Evolutionary conservation across 2,329 filamentous ascomycete genomes (phyloP).

Genomic region (Clonostachys rhizophaga): DNA sequence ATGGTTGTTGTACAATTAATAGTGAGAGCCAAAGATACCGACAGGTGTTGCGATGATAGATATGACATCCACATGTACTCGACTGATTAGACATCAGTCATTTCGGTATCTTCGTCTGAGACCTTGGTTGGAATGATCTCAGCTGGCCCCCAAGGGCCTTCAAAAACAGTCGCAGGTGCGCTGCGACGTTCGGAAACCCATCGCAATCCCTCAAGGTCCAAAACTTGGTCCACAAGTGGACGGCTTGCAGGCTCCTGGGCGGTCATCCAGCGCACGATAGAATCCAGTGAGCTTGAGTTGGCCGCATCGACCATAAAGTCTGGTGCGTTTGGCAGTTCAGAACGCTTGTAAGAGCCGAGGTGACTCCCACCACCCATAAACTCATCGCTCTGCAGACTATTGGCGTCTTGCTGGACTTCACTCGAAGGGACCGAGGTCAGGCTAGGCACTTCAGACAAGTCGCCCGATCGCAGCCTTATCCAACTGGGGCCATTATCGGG

Average conservation of each 20-base stretch:
- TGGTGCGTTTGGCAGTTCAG: slow-evolving; percentile 60
- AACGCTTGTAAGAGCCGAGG: slow-evolving; percentile 42
- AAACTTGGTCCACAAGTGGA: slow-evolving; percentile 69
- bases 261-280: slow-evolving; percentile 85
- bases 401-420: slow-evolving; percentile 68
- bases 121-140: slow-evolving; percentile 35
- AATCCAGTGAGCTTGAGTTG: slow-evolving; percentile 74
- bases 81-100: slow-evolving; percentile 42
- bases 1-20: background rate
- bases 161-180: slow-evolving; percentile 89
- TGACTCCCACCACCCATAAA: slow-evolving; percentile 21
- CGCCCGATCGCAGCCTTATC: slow-evolving; percentile 83
- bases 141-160: slow-evolving; percentile 92
- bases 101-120: slow-evolving; percentile 44
- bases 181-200: slow-evolving; percentile 77
- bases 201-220: slow-evolving; percentile 66
- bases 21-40: too few relatives aligned
- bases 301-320: slow-evolving; percentile 80
- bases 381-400: slow-evolving; percentile 20
- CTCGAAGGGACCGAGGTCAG: slow-evolving; percentile 76
- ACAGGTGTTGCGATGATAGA: too few relatives aligned
- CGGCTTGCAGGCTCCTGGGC: slow-evolving; percentile 67
- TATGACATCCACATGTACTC: too few relatives aligned
- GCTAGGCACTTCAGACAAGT: slow-evolving; percentile 83
- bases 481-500: slow-evolving; percentile 90